phyloP scores from a whole-genome alignment of 2,329 filamentous ascomycete genomes.

The Aureobasidium mangrovei region DNA sequence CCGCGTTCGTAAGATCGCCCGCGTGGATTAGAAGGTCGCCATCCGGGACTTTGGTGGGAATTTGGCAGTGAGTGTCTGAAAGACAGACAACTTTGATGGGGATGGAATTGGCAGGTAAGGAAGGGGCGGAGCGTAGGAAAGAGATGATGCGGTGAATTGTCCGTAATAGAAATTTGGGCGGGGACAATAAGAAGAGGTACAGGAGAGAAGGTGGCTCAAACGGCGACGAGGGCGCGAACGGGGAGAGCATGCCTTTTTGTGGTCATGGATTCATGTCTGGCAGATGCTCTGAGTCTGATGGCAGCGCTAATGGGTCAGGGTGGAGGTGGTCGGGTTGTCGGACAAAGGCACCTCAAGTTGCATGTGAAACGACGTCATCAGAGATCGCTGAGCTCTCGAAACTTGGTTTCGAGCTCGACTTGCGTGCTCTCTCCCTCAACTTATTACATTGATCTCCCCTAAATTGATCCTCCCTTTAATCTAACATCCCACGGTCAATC shows the following conservation, averaged over 20 bases:
- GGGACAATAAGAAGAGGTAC: constrained; percentile 22
- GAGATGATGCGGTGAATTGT: constrained; percentile 44
- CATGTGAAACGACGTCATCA: neutral
- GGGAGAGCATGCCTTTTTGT: neutral
- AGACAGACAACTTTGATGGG: constrained; percentile 75
- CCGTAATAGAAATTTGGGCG: constrained; percentile 34
- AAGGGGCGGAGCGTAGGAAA: constrained; percentile 53
- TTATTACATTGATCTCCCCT: neutral
- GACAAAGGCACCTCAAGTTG: neutral
- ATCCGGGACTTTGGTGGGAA: constrained; percentile 47
- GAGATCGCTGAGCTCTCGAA: too few species aligned
- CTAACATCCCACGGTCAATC: neutral
- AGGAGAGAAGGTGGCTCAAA: constrained; percentile 21
- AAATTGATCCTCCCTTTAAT: neutral
- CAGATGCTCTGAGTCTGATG: neutral
- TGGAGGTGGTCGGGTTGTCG: neutral
- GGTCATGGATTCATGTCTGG: neutral
- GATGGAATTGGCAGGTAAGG: constrained; percentile 40
- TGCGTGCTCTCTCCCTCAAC: too few species aligned
- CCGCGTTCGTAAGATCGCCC: constrained; percentile 71
- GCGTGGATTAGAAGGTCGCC: constrained; percentile 86
- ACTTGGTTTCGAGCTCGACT: too few species aligned
- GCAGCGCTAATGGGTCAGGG: neutral
- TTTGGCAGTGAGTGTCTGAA: constrained; percentile 73
- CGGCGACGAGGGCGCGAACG: constrained; percentile 13